These are phyloP conservation scores for Exophiala sp. DNA, from an alignment of 2,329 filamentous ascomycete species.

Conservation along the genomic window DNA sequence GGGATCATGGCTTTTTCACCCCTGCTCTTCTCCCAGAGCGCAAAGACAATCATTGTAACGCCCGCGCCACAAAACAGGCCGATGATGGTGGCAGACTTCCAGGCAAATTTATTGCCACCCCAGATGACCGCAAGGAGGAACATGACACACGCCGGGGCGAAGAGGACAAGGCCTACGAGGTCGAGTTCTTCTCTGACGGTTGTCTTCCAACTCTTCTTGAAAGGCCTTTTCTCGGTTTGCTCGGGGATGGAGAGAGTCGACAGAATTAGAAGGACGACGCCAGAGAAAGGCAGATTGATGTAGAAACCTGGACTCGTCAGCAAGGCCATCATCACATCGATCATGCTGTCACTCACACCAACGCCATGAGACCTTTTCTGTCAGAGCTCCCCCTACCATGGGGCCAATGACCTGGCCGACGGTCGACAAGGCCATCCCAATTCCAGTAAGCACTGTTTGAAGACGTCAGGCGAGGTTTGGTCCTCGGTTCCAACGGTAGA, in stretches of 20 bases:
- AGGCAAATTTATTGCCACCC: conserved; percentile 26
- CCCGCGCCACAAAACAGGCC: conserved; percentile 35
- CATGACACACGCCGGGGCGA: conserved; percentile 39
- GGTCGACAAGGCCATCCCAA: conserved; percentile 32
- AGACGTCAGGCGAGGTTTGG: not conserved
- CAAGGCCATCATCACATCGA: too few relatives aligned
- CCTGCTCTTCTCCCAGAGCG: conserved; percentile 28
- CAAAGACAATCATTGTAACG: conserved; percentile 31
- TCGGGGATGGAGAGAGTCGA: conserved; percentile 13
- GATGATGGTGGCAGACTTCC: conserved; percentile 36
- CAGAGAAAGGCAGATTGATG: conserved; percentile 41
- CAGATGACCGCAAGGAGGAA: conserved; percentile 26
- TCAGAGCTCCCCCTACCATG: conserved; percentile 41
- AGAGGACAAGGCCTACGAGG: conserved; percentile 54
- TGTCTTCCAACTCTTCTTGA: conserved; percentile 19
- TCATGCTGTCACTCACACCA: conserved; percentile 22
- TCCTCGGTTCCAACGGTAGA: not conserved
- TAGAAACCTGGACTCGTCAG: conserved; percentile 35
- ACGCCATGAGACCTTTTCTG: conserved; percentile 35
- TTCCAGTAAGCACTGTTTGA: conserved; percentile 32
- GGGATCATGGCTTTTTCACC: conserved; percentile 29
- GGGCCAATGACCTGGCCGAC: conserved; percentile 40
- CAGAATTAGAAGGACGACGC: conserved; percentile 36
- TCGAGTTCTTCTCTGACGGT: conserved; percentile 40
- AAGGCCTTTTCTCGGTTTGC: conserved; percentile 12